Percentiles rank a stretch among this genome's conserved stretches.
Evolutionary conservation across 108 stramenopile species (phyloP).

Genomic region (Licmophora abbreviata): DNA sequence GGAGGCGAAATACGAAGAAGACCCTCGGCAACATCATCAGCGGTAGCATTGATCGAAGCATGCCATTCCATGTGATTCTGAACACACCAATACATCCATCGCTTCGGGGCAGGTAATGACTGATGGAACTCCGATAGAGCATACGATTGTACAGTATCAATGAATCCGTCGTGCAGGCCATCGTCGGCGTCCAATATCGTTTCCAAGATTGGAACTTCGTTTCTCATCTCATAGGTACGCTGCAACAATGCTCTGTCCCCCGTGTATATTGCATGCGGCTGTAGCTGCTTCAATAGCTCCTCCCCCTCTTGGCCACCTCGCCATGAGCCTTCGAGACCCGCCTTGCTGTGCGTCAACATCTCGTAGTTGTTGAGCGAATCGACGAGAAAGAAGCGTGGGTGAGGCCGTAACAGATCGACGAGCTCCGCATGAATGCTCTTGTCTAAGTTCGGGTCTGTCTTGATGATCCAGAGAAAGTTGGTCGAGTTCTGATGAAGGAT

Average conservation of each 20-base stretch:
- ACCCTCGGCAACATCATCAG: no score
- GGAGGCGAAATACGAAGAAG: no score
- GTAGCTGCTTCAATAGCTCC: slow-evolving; percentile 28
- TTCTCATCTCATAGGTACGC: slow-evolving; percentile 21
- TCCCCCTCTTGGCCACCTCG: slow-evolving; percentile 40
- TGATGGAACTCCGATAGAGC: slow-evolving; percentile 24
- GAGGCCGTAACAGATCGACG: background rate
- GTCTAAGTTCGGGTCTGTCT: slow-evolving; percentile 8
- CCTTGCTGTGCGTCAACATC: no score
- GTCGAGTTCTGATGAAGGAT: slow-evolving; percentile 28
- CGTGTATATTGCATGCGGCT: no score
- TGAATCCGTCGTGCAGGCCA: slow-evolving; percentile 25
- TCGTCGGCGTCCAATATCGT: slow-evolving; percentile 47
- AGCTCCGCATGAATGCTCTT: background rate
- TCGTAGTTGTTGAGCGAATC: background rate
- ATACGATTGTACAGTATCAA: slow-evolving; percentile 16
- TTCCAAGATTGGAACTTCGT: slow-evolving; percentile 25
- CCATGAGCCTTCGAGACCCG: slow-evolving; percentile 43
- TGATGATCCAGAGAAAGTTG: slow-evolving; percentile 12
- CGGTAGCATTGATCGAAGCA: background rate
- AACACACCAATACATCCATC: slow-evolving; percentile 50
- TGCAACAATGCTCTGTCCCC: slow-evolving; percentile 1
- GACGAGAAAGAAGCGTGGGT: background rate
- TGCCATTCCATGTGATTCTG: slow-evolving; percentile 34
- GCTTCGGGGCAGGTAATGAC: no score